Conservation (phyloP, 805 yeast species). For the Metschnikowia lochheadii region DNA sequence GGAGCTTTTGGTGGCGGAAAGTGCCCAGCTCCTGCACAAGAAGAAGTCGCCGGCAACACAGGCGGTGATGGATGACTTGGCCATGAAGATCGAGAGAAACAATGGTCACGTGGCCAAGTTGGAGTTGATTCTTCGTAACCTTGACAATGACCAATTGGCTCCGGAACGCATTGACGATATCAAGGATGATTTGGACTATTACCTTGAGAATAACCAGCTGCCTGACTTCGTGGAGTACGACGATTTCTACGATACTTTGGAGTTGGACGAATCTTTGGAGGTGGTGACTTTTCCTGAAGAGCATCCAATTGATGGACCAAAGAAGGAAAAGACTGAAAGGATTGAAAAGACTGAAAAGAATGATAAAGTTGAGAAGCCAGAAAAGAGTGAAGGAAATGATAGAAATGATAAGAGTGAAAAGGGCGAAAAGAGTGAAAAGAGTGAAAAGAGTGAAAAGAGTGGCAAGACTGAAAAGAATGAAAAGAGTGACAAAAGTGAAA, state of each 20-base stretch:
- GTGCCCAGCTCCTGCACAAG: conserved; percentile 39
- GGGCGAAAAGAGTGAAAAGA: neutral
- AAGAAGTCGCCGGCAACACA: conserved; percentile 54
- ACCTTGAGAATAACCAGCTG: conserved; percentile 90
- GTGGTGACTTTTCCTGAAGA: neutral
- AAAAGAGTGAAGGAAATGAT: neutral
- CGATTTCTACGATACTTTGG: conserved; percentile 83
- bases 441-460: neutral
- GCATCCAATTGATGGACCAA: no score
- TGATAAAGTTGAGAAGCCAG: no score
- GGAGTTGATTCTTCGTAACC: conserved; percentile 69
- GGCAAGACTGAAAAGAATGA: neutral
- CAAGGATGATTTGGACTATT: conserved; percentile 87
- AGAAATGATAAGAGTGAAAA: neutral
- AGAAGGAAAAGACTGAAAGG: neutral
- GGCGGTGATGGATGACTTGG: conserved; percentile 57
- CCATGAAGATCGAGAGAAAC: conserved; percentile 65
- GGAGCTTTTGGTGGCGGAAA: conserved; percentile 72
- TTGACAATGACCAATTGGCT: conserved; percentile 71
- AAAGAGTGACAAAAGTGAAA: neutral
- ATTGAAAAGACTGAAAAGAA: neutral
- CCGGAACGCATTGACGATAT: conserved; percentile 72
- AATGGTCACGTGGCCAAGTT: conserved; percentile 72
- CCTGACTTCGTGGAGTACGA: conserved; percentile 93
- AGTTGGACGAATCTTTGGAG: conserved; percentile 46